Evolutionary conservation across 2,329 filamentous ascomycete species (phyloP).

Genomic region (Cladorrhinum sp.): DNA sequence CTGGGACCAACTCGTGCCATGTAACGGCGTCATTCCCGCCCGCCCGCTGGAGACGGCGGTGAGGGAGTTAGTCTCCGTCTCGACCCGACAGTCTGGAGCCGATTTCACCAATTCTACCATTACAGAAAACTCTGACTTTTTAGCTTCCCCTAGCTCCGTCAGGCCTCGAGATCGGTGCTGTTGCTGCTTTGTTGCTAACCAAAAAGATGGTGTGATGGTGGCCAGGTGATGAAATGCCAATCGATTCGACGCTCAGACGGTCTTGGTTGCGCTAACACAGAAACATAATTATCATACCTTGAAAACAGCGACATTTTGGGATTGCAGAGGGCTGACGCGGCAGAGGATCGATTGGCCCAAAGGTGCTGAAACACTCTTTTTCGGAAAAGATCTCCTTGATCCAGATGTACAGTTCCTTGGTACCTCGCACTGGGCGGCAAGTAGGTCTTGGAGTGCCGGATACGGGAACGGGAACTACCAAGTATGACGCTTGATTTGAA

Average conservation of each 20-base stretch:
- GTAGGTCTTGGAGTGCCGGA: constrained; percentile 4
- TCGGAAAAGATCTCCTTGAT: neutral
- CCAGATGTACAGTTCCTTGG: neutral
- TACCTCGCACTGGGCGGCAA: neutral
- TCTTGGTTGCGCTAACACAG: neutral
- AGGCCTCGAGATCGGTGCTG: neutral
- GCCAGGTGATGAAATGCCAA: neutral
- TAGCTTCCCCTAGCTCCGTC: neutral
- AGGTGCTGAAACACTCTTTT: neutral
- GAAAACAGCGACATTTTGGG: too few species aligned
- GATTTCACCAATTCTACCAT: constrained; percentile 12
- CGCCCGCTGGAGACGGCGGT: neutral
- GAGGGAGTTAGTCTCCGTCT: constrained; percentile 12
- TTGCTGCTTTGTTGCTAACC: neutral
- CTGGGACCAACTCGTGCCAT: neutral
- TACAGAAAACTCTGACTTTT: neutral
- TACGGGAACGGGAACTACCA: constrained; percentile 3
- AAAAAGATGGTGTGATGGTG: neutral
- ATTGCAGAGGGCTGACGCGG: too few species aligned
- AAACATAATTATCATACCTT: too few species aligned
- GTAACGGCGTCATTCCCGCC: neutral
- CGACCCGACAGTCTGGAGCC: constrained; percentile 27
- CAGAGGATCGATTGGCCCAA: neutral
- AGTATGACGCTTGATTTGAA: neutral
- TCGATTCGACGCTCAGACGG: neutral